Base-by-base conservation (phyloP, 805 yeast species). In the Candida krabiensis region DNA sequence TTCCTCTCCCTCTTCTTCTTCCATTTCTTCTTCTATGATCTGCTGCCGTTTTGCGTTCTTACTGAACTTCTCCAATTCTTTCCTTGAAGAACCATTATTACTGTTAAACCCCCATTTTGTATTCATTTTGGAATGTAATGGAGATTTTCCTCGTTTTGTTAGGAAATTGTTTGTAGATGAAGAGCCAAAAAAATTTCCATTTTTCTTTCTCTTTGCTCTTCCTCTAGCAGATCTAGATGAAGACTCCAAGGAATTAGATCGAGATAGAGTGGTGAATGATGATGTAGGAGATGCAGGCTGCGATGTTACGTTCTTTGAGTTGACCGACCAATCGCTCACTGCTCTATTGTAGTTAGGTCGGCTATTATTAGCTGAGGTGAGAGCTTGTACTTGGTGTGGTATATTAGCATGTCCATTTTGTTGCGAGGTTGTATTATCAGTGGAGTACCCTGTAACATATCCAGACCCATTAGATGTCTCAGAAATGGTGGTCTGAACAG, bases 381-480 rank as follows among this genome's bases (percentile, higher is more conserved):
- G 14, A 18, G 19, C 19, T 21, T 19, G 26, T 17, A 22, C 38
- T 19, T 27, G 40, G 23, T 13, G 33, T 14, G 17, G 27, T 13
- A 16, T 26, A 14, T 11, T 25, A n/a, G 28, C 30, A 24, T 31
- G 37, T 5, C 37, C 37, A 22, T 18, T 32, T 4, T 21, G 31
- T 17, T 31, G 23, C 19, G 28, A 21, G 19, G 22, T 30, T 29
- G 41, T 40, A 15, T 46, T 53, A 29, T 64, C 69, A 0, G 68
- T 61, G 2, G 68, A 63, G 38, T 61, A 62, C 4, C 67, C 63
- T 1, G 68, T 61, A 19, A 54, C 52, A 41, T 63, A 60, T 0
- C 63, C 67, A 2, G 69, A 63, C 0, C 66, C 67, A 36, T 75
- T 72, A 0, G 81, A 75, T 28, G 71, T 67, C 38, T 77, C 82